phyloP scores from a whole-genome alignment of 1,139 yeast species.

The Yamadazyma buinensis region DNA sequence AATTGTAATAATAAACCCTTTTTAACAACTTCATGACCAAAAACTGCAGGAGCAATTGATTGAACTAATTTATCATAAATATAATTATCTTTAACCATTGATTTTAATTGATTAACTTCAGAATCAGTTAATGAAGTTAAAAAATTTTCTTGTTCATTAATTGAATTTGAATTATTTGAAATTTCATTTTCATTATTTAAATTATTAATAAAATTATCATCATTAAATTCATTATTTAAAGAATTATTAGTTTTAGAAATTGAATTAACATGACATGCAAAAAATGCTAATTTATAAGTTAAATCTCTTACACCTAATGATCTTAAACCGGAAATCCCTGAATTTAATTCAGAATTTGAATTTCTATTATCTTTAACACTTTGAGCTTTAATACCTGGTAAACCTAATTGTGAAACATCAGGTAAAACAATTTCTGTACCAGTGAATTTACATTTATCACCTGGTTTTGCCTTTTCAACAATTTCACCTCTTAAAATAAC shows the following conservation, averaged over 20 bases:
- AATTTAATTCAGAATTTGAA: constrained; percentile 69
- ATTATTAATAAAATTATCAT: neutral
- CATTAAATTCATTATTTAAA: constrained; percentile 31
- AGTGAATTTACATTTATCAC: constrained; percentile 91
- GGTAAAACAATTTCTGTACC: constrained; percentile 97
- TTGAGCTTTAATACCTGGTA: constrained; percentile 93
- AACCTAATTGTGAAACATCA: constrained; percentile 90
- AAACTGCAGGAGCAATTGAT: constrained; percentile 95
- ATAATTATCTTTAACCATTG: constrained; percentile 88
- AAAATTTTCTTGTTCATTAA: constrained; percentile 74
- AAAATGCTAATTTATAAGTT: constrained; percentile 86
- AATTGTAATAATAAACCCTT: constrained; percentile 88
- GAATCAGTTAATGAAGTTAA: constrained; percentile 75
- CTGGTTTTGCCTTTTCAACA: constrained; percentile 96
- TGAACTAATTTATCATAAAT: constrained; percentile 81
- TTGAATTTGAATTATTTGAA: constrained; percentile 29
- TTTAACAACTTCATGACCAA: constrained; percentile 92
- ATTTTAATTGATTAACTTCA: constrained; percentile 80
- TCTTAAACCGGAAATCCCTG: constrained; percentile 84
- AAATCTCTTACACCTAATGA: constrained; percentile 91
- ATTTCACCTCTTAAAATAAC: constrained; percentile 91
- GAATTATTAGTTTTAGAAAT: constrained; percentile 44
- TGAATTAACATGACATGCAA: constrained; percentile 82
- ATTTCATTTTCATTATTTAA: constrained; percentile 6
- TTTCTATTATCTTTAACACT: constrained; percentile 64